Evolutionary conservation across 306 rosid species (phyloP), one percentile per base, ranked within the genome.

Genomic region (Casuarina glauca): DNA sequence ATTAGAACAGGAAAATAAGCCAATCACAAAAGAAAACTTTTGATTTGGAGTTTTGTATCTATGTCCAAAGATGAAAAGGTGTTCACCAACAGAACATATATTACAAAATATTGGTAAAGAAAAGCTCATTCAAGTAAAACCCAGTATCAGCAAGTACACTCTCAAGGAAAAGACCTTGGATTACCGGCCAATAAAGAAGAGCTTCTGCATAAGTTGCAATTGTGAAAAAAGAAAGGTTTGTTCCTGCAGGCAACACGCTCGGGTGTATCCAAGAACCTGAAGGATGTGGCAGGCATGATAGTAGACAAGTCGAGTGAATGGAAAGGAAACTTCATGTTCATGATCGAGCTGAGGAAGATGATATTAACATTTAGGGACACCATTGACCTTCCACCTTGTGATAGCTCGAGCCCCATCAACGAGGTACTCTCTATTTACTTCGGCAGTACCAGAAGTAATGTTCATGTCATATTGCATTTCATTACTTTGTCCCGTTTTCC

Each of bases 321-420:
- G 69, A 43, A 48, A 19, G 80, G 58, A 15, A 52, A 73, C 58
- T 51, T 79, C 12, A 32, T 69, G 20, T n/a, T 44, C 71, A 70
- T 63, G 73, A 75, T 81, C 9, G 83, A 81, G 78, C 76, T 84
- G 43, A 69, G 84, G 69, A 76, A 61, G 48, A 84, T 49, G 73
- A 78, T 81, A 48, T 43, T 81, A 32, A 49, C 76, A 38, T 78
- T 84, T 50, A 78, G 85, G 42, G 83, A 81, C 68, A 60, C 66
- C 60, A 58, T 75, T 72, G 85, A 81, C 76, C 81, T 84, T 55
- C 88, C 88, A 60, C 70, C 85, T 53, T 81, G 79, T 51, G 49
- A 76, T 52, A 68, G 48, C n/a, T 81, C 83, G 38, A 55, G 50
- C 61, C 81, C 79, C 55, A 70, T 76, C 64, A 73, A 70, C 19